Conservation (phyloP, 495 filamentous ascomycete species). For the Schizothecium vesticola region DNA sequence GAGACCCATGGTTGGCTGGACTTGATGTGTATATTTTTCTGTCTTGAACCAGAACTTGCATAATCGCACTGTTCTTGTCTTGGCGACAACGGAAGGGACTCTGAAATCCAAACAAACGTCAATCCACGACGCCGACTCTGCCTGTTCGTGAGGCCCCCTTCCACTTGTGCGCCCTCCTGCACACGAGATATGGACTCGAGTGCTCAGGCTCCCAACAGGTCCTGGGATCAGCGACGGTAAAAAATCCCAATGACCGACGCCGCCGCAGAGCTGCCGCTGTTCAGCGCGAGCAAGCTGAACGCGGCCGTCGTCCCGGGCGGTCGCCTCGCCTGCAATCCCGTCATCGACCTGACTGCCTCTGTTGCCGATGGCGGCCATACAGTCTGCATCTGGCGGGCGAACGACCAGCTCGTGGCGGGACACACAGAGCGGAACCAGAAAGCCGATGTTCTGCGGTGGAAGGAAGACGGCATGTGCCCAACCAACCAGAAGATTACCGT, state of each 20-base stretch:
- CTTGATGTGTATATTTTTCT: neutral
- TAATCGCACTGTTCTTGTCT: neutral
- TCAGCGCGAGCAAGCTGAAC: constrained; percentile 42
- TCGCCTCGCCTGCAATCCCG: constrained; percentile 69
- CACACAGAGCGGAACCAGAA: constrained; percentile 46
- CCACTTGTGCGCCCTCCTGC: neutral
- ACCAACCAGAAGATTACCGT: neutral
- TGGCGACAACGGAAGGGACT: neutral
- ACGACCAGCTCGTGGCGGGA: constrained; percentile 40
- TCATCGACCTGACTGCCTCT: constrained; percentile 75
- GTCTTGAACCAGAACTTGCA: neutral
- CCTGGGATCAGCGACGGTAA: neutral
- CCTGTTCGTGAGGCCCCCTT: neutral
- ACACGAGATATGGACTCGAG: constrained; percentile 9
- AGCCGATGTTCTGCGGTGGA: constrained; percentile 62
- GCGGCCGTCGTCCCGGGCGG: constrained; percentile 28
- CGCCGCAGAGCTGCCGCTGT: constrained; percentile 27
- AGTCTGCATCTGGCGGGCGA: constrained; percentile 52
- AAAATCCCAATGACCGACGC: neutral
- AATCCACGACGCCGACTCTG: neutral
- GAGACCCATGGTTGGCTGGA: neutral
- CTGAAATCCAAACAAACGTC: neutral
- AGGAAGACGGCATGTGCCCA: constrained; percentile 60
- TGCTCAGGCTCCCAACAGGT: neutral
- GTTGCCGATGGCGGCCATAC: constrained; percentile 64